Percentiles rank a stretch among this genome's conserved stretches.
phyloP scores from a whole-genome alignment of 228 moss, liverwort and hornwort genomes.

The Sphagnum magellanicum region DNA sequence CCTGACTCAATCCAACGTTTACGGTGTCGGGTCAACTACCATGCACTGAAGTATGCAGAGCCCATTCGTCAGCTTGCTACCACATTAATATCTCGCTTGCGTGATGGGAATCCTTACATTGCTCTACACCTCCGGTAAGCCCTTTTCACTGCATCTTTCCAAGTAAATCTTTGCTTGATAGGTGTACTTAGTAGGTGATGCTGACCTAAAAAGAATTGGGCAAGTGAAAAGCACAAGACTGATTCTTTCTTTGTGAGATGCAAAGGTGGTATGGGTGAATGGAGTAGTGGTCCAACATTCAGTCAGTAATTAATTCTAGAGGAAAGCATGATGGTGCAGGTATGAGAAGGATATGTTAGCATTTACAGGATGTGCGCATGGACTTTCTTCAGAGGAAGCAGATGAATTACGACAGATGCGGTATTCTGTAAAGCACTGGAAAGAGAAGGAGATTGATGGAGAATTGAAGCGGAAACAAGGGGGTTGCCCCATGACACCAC shows the following conservation, averaged over 20 bases:
- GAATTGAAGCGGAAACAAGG: slow-evolving; percentile 71
- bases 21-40: slow-evolving; percentile 82
- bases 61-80: slow-evolving; percentile 55
- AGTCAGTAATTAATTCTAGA: neutral
- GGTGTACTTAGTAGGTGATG: too few species aligned
- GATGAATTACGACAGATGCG: slow-evolving; percentile 73
- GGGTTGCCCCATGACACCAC: slow-evolving; percentile 79
- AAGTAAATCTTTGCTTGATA: neutral
- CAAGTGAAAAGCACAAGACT: too few species aligned
- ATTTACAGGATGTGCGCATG: slow-evolving; percentile 82
- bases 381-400: slow-evolving; percentile 50
- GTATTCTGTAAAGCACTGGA: slow-evolving; percentile 73
- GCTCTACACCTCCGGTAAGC: slow-evolving; percentile 75
- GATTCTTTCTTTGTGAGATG: too few species aligned
- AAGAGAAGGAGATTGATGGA: slow-evolving; percentile 85
- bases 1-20: slow-evolving; percentile 67
- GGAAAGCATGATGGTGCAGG: slow-evolving; percentile 21
- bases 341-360: slow-evolving; percentile 97
- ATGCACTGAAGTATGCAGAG: slow-evolving; percentile 56
- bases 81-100: slow-evolving; percentile 48
- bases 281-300: neutral
- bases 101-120: slow-evolving; percentile 54
- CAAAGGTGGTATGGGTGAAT: neutral
- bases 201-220: too few species aligned
- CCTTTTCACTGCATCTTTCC: neutral